phyloP scores from a whole-genome alignment of 2,329 filamentous ascomycete genomes.

The Colletotrichum endophyticum region DNA sequence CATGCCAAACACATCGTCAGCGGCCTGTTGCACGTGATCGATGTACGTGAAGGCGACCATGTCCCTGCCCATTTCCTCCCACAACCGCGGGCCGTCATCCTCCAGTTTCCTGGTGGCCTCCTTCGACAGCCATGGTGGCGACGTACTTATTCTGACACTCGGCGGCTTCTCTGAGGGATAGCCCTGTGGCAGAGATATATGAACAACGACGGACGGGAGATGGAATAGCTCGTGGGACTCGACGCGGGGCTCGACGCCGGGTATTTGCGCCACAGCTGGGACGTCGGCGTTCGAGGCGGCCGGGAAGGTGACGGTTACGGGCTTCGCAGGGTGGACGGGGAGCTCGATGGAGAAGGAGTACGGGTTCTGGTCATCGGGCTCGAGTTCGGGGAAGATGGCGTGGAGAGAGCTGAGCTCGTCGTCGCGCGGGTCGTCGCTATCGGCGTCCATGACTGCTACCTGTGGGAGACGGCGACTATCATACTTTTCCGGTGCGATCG shows the following conservation, averaged over 20 bases:
- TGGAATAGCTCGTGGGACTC: conserved; percentile 60
- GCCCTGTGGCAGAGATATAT: conserved; percentile 58
- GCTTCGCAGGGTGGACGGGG: conserved; percentile 58
- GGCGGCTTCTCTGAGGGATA: conserved; percentile 64
- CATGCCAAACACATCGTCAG: conserved; percentile 66
- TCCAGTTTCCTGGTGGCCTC: conserved; percentile 54
- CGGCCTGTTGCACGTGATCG: conserved; percentile 64
- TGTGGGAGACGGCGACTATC: background rate
- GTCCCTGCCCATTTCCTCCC: conserved; percentile 66
- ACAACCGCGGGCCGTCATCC: conserved; percentile 55
- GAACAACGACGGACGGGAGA: conserved; percentile 61
- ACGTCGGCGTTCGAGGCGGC: conserved; percentile 36
- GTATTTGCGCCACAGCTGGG: conserved; percentile 12
- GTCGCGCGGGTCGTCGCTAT: conserved; percentile 55
- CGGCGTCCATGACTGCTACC: conserved; percentile 38
- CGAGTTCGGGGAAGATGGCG: conserved; percentile 72
- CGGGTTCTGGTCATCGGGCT: conserved; percentile 43
- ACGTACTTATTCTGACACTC: conserved; percentile 53
- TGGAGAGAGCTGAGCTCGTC: conserved; percentile 65
- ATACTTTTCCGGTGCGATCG: background rate
- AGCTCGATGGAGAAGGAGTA: conserved; percentile 61
- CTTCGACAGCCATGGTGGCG: conserved; percentile 61
- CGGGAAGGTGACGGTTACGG: conserved; percentile 64
- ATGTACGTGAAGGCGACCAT: conserved; percentile 68
- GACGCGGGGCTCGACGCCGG: conserved; percentile 19